Evolutionary conservation across 1,284 basidiomycete species (phyloP).

Genomic region (Trametes pubescens): DNA sequence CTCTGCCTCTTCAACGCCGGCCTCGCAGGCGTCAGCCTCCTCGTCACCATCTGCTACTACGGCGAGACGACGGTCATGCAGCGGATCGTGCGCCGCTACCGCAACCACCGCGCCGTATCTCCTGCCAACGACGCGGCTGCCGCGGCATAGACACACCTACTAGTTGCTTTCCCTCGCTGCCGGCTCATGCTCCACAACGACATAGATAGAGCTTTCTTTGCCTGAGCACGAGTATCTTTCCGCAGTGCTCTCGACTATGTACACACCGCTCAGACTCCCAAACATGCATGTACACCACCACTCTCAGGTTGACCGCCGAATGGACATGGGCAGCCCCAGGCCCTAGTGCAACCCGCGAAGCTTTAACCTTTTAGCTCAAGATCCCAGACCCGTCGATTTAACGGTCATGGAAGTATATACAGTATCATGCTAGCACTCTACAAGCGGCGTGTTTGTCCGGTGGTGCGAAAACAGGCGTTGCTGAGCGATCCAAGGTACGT

Average conservation of each 20-base stretch:
- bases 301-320: background rate
- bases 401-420: background rate
- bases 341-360: background rate
- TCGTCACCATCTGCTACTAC: conserved; percentile 53
- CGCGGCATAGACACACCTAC: background rate
- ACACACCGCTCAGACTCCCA: background rate
- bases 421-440: background rate
- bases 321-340: background rate
- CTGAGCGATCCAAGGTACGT: background rate
- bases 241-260: background rate
- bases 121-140: background rate
- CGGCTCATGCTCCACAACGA: too few species aligned
- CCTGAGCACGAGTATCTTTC: background rate
- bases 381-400: background rate
- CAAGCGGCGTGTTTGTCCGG: conserved; percentile 3
- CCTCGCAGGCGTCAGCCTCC: conserved; percentile 49
- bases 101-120: background rate
- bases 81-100: conserved; percentile 23
- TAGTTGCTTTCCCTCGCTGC: too few species aligned
- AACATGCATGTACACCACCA: background rate
- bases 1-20: conserved; percentile 57
- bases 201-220: background rate
- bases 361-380: background rate
- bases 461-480: background rate
- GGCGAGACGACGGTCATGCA: conserved; percentile 56